Conservation (phyloP, 768 basidiomycete species). For the Suillus subluteus region DNA sequence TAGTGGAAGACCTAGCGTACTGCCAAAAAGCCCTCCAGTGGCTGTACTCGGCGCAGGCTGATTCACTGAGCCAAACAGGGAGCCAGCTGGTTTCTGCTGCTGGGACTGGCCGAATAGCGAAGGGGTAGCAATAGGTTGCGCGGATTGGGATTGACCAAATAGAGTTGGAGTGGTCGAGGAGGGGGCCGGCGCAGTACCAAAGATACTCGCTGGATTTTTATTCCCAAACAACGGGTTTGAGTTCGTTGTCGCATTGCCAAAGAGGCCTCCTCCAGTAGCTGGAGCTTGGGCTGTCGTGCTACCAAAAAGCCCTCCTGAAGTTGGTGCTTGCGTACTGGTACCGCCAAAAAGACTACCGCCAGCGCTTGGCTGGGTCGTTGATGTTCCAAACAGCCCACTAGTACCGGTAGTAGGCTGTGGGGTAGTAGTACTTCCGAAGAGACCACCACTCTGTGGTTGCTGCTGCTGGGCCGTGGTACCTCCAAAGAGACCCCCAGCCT, state of each 20-base stretch:
- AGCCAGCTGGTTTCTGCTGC: slow-evolving; percentile 27
- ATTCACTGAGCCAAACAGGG: slow-evolving; percentile 35
- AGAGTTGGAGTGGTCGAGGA: slow-evolving; percentile 30
- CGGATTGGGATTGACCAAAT: slow-evolving; percentile 32
- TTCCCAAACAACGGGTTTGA: slow-evolving; percentile 41
- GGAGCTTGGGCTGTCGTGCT: slow-evolving; percentile 23
- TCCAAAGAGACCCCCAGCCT: slow-evolving; percentile 32
- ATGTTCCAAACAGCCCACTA: slow-evolving; percentile 23
- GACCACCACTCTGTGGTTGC: slow-evolving; percentile 26
- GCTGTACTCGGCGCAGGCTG: slow-evolving; percentile 19
- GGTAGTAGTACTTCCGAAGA: slow-evolving; percentile 27
- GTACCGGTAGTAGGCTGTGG: slow-evolving; percentile 23
- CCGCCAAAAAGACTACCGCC: slow-evolving; percentile 24
- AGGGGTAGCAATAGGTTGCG: slow-evolving; percentile 17
- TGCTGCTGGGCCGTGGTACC: not conserved
- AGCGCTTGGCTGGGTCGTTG: slow-evolving; percentile 6
- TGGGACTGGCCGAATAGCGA: slow-evolving; percentile 27
- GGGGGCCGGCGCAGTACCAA: slow-evolving; percentile 23
- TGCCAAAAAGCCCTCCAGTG: slow-evolving; percentile 41
- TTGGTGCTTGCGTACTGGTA: slow-evolving; percentile 18
- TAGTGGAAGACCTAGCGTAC: slow-evolving; percentile 34
- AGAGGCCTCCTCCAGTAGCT: slow-evolving; percentile 26
- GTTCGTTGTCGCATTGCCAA: slow-evolving; percentile 29
- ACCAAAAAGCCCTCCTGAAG: slow-evolving; percentile 35
- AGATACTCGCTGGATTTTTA: slow-evolving; percentile 31